phyloP scores from a whole-genome alignment of 371 early-diverging fungal species.

The Rhizopus microsporus region DNA sequence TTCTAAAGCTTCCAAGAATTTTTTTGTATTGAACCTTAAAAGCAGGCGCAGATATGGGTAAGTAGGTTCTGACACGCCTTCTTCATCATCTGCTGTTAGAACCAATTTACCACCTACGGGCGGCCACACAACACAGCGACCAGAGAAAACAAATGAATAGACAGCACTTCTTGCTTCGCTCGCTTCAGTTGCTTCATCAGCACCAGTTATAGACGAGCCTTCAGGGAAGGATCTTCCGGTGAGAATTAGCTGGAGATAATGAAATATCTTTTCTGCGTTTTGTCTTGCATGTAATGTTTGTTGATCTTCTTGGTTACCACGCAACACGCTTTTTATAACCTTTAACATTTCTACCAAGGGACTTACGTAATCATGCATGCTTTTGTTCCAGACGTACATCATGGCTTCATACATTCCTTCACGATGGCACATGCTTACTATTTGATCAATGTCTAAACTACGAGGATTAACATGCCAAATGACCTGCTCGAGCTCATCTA shows the following conservation, averaged over 20 bases:
- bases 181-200: constrained; percentile 49
- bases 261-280: constrained; percentile 68
- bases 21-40: constrained; percentile 64
- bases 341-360: constrained; percentile 76
- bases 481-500: constrained; percentile 68
- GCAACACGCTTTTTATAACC: constrained; percentile 58
- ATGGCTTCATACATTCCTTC: constrained; percentile 72
- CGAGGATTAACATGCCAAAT: constrained; percentile 77
- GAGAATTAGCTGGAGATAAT: constrained; percentile 70
- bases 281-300: constrained; percentile 18
- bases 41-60: constrained; percentile 76
- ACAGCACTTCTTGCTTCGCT: constrained; percentile 68
- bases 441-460: constrained; percentile 74
- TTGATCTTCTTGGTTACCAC: constrained; percentile 22
- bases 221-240: constrained; percentile 78
- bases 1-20: constrained; percentile 68
- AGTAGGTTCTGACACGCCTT: constrained; percentile 62
- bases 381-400: constrained; percentile 79
- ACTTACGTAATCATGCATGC: constrained; percentile 78
- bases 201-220: constrained; percentile 49
- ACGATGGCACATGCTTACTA: constrained; percentile 65
- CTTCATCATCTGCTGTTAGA: constrained; percentile 59
- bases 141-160: constrained; percentile 79
- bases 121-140: constrained; percentile 74
- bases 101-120: constrained; percentile 59